Evolutionary conservation across 768 basidiomycete species (phyloP).

Genomic region (Coprinopsis marcescibilis): DNA sequence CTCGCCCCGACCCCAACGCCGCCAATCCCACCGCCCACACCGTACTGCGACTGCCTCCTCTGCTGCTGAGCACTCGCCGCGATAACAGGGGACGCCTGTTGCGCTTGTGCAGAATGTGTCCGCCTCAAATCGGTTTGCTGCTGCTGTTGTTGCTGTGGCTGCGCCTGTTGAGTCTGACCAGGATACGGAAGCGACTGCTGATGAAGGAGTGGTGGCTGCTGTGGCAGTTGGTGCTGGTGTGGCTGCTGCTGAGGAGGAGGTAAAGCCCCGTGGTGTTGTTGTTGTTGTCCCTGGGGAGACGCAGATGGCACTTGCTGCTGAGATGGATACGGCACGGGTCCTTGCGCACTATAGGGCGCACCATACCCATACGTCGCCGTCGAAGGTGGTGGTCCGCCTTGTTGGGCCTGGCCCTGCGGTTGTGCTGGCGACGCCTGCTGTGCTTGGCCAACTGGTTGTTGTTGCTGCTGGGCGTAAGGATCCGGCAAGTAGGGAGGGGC

Average conservation of each 20-base stretch:
- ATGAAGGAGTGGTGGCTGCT: constrained; percentile 13
- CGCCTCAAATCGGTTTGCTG: constrained; percentile 5
- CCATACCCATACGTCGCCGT: background rate
- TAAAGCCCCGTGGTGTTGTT: constrained; percentile 1
- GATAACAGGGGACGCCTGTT: background rate
- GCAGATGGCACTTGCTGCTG: background rate
- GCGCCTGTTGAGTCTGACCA: background rate
- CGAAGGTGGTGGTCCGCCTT: background rate
- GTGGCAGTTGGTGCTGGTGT: constrained; percentile 14
- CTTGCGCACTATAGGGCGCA: constrained; percentile 1
- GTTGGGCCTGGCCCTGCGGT: constrained; percentile 1
- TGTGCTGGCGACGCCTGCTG: background rate
- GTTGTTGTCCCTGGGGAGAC: background rate
- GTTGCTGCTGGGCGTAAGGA: constrained; percentile 12
- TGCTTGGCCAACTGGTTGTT: constrained; percentile 15
- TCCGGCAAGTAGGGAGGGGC: constrained; percentile 1
- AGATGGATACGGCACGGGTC: constrained; percentile 1
- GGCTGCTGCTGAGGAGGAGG: constrained; percentile 3
- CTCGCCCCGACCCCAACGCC: no score
- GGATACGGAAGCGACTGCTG: constrained; percentile 16
- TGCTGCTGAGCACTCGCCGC: background rate
- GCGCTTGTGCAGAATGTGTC: no score
- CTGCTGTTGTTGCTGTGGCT: constrained; percentile 7
- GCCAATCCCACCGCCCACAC: background rate
- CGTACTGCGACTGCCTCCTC: background rate